phyloP scores from a whole-genome alignment of 1,139 yeast genomes.

The Petasospora fabianii region DNA sequence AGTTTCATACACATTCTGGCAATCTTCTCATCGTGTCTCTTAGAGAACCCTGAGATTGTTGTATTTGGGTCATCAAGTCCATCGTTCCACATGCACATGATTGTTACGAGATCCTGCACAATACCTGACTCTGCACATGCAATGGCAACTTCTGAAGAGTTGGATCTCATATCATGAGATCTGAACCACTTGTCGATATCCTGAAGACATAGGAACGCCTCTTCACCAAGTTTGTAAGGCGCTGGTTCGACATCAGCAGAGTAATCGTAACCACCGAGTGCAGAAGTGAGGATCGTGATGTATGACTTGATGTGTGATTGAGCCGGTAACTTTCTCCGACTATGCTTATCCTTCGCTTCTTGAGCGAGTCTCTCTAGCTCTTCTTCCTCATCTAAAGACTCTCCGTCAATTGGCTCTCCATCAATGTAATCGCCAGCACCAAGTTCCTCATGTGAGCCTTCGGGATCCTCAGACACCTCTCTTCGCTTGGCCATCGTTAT shows the following conservation, averaged over 20 bases:
- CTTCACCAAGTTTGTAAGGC: slow-evolving; percentile 82
- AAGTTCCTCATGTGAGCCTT: slow-evolving; percentile 1
- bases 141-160: slow-evolving; percentile 75
- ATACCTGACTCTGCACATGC: slow-evolving; percentile 84
- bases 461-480: slow-evolving; percentile 1
- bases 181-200: slow-evolving; percentile 87
- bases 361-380: not conserved
- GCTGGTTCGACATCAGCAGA: slow-evolving; percentile 41
- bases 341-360: not conserved
- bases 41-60: slow-evolving; percentile 27
- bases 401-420: slow-evolving; percentile 16
- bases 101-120: slow-evolving; percentile 72
- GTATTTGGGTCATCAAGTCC: slow-evolving; percentile 27
- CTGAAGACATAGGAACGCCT: slow-evolving; percentile 65
- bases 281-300: slow-evolving; percentile 68
- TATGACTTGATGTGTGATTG: slow-evolving; percentile 45
- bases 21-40: slow-evolving; percentile 49
- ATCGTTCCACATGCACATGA: slow-evolving; percentile 72
- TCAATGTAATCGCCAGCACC: slow-evolving; percentile 11
- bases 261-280: slow-evolving; percentile 78
- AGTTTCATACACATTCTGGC: slow-evolving; percentile 74
- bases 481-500: not conserved
- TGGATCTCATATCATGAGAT: slow-evolving; percentile 71
- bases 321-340: slow-evolving; percentile 7
- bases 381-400: slow-evolving; percentile 1